Conservation (phyloP, 495 filamentous ascomycete species). For the Apodospora peruviana region DNA sequence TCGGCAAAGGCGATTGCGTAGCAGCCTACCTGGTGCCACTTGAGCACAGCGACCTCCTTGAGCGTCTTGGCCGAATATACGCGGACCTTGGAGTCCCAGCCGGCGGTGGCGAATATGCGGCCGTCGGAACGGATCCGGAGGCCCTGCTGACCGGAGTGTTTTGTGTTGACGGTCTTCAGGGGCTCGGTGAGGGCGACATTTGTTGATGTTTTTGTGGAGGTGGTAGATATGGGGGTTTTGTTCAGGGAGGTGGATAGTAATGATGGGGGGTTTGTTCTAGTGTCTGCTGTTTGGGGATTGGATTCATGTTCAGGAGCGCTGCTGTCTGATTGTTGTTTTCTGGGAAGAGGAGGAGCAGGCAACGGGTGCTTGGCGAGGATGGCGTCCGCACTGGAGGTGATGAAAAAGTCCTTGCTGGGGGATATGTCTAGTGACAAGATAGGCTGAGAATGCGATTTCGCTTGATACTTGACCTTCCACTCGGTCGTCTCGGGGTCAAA, state of each 20-base stretch:
- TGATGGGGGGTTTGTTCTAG: not conserved
- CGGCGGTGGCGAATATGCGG: slow-evolving; percentile 81
- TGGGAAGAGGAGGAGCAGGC: not conserved
- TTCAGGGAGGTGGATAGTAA: not conserved
- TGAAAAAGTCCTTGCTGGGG: slow-evolving; percentile 54
- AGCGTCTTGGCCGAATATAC: slow-evolving; percentile 78
- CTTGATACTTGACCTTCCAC: slow-evolving; percentile 63
- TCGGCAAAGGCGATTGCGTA: slow-evolving; percentile 79
- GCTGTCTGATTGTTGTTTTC: not conserved
- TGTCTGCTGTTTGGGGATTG: too few species aligned
- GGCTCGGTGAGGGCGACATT: slow-evolving; percentile 30
- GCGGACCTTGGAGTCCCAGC: slow-evolving; percentile 79
- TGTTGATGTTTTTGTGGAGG: not conserved
- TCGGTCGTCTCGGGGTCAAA: slow-evolving; percentile 16
- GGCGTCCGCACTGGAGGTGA: slow-evolving; percentile 79
- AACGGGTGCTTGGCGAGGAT: slow-evolving; percentile 48
- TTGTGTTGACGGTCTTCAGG: slow-evolving; percentile 62
- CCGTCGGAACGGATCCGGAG: slow-evolving; percentile 74
- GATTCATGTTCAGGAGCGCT: not conserved
- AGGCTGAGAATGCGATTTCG: slow-evolving; percentile 72
- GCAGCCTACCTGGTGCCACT: slow-evolving; percentile 89
- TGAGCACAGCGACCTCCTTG: slow-evolving; percentile 87
- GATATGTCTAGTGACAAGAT: slow-evolving; percentile 71
- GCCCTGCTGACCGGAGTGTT: slow-evolving; percentile 84
- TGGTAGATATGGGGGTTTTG: not conserved